Base-by-base conservation (phyloP, 306 rosid species). In the Amphicarpaea edgeworthii region DNA sequence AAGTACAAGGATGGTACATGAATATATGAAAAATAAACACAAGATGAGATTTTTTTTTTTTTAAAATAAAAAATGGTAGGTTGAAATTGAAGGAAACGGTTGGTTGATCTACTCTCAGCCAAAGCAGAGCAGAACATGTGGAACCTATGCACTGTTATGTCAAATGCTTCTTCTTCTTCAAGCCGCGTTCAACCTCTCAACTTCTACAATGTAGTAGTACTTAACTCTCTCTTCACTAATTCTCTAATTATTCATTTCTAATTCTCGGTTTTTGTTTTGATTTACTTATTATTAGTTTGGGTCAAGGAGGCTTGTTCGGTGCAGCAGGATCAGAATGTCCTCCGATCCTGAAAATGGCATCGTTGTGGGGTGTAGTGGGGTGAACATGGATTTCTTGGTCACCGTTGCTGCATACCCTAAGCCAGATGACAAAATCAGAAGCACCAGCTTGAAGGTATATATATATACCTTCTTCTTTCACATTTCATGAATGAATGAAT, bases 361-460 rank as follows among this genome's bases (percentile, higher is more conserved):
- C 65, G 90, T 90, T 66, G 98, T 94, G 14, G 93, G 96, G 5
- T 81, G 91, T 72, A 97, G 98, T 46, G 45, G 51, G 43, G 68
- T 64, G 53, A 12, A 55, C 2, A 81, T 92, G 11, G 98, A 92
- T 85, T 89, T 89, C 80, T 73, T 90, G 83, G 98, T 96, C 12
- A 65, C 85, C 0, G 96, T 95, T 61, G 75, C 87, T 59, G 63
- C 93, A 43, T 95, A 84, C 81, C 98, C 97, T 26, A 81, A 92
- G 42, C 98, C 97, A 6, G 96, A 92, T 71, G 97, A 90, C 47
- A 95, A 95, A 83, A 92, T 83, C 84, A 87, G 97, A 90, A 89
- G 76, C 88, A 88, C 95, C 54, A 83, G 76, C 71, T 83, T 87
- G 53, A 88, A 86, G 95, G 98, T 89, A n/a, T 51, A 15, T 76